phyloP scores from a whole-genome alignment of 805 yeast genomes.

The Pichia thaimueangensis region DNA sequence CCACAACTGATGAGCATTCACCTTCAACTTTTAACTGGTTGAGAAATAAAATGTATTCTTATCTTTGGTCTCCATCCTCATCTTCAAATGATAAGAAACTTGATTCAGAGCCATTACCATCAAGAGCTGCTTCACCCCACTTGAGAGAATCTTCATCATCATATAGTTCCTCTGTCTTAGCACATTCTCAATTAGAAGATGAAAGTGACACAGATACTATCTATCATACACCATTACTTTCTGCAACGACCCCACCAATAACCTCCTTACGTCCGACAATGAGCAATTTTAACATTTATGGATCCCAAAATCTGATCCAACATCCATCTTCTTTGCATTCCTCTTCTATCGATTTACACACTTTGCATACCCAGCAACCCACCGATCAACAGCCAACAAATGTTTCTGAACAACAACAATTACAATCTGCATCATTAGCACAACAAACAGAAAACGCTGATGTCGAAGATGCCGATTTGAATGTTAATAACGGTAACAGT shows the following conservation, averaged over 20 bases:
- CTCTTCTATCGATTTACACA: neutral
- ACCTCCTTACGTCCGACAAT: slow-evolving; percentile 12
- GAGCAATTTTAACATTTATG: slow-evolving; percentile 15
- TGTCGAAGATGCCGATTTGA: neutral
- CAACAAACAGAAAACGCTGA: neutral
- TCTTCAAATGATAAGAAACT: neutral
- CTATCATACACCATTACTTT: slow-evolving; percentile 24
- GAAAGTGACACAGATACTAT: slow-evolving; percentile 21
- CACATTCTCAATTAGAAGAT: neutral
- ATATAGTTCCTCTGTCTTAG: neutral
- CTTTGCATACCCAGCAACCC: too few relatives aligned
- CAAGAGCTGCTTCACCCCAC: neutral
- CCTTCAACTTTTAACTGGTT: slow-evolving; percentile 23
- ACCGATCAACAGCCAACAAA: neutral
- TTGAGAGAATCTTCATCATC: neutral
- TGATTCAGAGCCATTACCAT: too few relatives aligned
- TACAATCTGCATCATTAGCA: neutral
- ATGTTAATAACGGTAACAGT: slow-evolving; percentile 14
- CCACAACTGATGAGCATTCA: slow-evolving; percentile 6
- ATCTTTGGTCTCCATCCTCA: slow-evolving; percentile 9
- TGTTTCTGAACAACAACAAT: neutral
- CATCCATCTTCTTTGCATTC: slow-evolving; percentile 2
- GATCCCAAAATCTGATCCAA: slow-evolving; percentile 12
- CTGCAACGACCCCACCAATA: slow-evolving; percentile 15
- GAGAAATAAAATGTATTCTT: slow-evolving; percentile 17